Conservation (phyloP, 2,329 filamentous ascomycete genomes). For the Curvularia eragrostidis region DNA sequence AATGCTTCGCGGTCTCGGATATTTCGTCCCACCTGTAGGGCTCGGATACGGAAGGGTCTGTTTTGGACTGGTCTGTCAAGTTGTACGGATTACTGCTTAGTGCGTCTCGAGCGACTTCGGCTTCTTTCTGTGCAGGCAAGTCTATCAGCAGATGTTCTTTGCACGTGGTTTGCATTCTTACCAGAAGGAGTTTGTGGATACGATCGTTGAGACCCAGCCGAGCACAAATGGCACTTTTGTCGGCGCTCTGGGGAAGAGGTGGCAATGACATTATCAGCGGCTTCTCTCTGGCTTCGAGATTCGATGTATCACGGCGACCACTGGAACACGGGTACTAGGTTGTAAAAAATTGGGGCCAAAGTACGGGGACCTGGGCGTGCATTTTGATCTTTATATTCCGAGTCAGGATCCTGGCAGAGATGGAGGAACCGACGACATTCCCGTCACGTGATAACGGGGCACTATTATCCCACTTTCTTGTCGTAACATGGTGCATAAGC, state of each 20-base stretch:
- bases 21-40: constrained; percentile 58
- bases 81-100: constrained; percentile 50
- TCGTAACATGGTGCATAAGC: constrained; percentile 27
- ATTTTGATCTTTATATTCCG: constrained; percentile 31
- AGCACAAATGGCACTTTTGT: constrained; percentile 54
- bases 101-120: constrained; percentile 50
- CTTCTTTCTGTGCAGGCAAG: constrained; percentile 49
- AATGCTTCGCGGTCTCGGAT: constrained; percentile 57
- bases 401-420: constrained; percentile 11
- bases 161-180: constrained; percentile 31
- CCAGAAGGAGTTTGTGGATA: constrained; percentile 55
- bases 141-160: constrained; percentile 11
- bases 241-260: constrained; percentile 53
- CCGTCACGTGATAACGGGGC: constrained; percentile 35
- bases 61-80: constrained; percentile 48
- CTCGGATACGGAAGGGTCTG: constrained; percentile 37
- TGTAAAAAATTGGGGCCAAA: neutral
- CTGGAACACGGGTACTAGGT: neutral
- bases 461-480: constrained; percentile 28
- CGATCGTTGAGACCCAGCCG: constrained; percentile 52
- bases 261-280: constrained; percentile 23
- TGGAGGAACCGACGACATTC: constrained; percentile 14
- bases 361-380: neutral
- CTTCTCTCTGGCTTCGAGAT: neutral
- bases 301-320: constrained; percentile 5